Evolutionary conservation across 1,139 yeast species (phyloP).

Genomic region (Spathaspora sp.): DNA sequence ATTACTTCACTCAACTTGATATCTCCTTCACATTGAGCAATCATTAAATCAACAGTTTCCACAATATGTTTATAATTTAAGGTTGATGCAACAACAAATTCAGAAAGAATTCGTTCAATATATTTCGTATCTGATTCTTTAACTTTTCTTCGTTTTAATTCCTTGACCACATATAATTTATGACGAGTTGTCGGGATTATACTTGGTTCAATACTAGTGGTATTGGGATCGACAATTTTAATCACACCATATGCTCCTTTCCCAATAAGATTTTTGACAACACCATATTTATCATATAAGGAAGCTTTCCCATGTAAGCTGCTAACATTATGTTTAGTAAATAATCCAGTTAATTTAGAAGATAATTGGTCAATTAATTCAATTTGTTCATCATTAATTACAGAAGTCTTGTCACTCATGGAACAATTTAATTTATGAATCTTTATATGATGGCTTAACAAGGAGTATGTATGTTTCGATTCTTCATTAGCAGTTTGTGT

Average conservation of each 20-base stretch:
- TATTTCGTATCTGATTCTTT: conserved; percentile 54
- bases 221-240: conserved; percentile 59
- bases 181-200: conserved; percentile 4
- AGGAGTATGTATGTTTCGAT: conserved; percentile 26
- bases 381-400: conserved; percentile 57
- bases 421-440: conserved; percentile 26
- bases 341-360: conserved; percentile 34
- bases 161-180: conserved; percentile 68
- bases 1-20: conserved; percentile 72
- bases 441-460: conserved; percentile 24
- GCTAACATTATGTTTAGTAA: conserved; percentile 19
- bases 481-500: conserved; percentile 33
- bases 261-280: conserved; percentile 78
- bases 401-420: conserved; percentile 35
- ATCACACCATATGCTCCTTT: conserved; percentile 87
- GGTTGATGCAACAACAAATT: conserved; percentile 72
- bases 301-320: conserved; percentile 20
- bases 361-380: conserved; percentile 49
- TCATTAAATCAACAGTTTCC: conserved; percentile 57
- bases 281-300: conserved; percentile 65
- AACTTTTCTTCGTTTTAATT: conserved; percentile 42
- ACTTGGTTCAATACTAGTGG: not conserved
- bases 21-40: conserved; percentile 9
- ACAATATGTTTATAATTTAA: conserved; percentile 70
- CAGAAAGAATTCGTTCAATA: conserved; percentile 69